phyloP scores from a whole-genome alignment of 179 eudicot genomes.

The Beta lomatogona region DNA sequence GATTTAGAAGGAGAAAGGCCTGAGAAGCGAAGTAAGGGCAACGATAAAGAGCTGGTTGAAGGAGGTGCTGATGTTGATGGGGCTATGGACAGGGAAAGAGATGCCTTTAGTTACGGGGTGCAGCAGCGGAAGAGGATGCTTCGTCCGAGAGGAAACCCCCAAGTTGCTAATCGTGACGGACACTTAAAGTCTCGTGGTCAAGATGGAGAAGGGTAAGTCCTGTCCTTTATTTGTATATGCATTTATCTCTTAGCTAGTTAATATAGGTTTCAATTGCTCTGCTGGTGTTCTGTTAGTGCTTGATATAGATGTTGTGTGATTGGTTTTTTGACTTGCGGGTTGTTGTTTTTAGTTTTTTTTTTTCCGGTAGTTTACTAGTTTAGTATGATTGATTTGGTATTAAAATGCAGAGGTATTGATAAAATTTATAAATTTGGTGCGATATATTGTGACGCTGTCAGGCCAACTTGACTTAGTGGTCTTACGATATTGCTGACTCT shows the following conservation, averaged over 20 bases:
- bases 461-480: not conserved
- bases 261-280: slow-evolving; percentile 1
- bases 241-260: not conserved
- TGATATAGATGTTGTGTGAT: slow-evolving; percentile 1
- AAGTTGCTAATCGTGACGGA: slow-evolving; percentile 66
- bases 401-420: not conserved
- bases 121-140: slow-evolving; percentile 94
- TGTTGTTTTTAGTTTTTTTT: not conserved
- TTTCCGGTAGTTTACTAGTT: too few relatives aligned
- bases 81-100: slow-evolving; percentile 69
- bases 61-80: slow-evolving; percentile 64
- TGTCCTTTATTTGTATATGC: slow-evolving; percentile 9
- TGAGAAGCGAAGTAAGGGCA: slow-evolving; percentile 64
- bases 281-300: not conserved
- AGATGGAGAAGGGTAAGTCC: slow-evolving; percentile 77
- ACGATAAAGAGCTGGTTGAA: slow-evolving; percentile 78
- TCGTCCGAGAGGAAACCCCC: slow-evolving; percentile 86
- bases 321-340: not conserved
- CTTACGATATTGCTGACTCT: slow-evolving; percentile 12
- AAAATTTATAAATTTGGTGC: not conserved
- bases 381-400: not conserved
- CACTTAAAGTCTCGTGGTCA: slow-evolving; percentile 65
- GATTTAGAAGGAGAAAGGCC: slow-evolving; percentile 80
- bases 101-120: slow-evolving; percentile 63
- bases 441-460: not conserved